Percentiles rank a stretch among this genome's conserved stretches.
phyloP scores from a whole-genome alignment of 2,329 filamentous ascomycete species.

The Xylariaceae sp. region DNA sequence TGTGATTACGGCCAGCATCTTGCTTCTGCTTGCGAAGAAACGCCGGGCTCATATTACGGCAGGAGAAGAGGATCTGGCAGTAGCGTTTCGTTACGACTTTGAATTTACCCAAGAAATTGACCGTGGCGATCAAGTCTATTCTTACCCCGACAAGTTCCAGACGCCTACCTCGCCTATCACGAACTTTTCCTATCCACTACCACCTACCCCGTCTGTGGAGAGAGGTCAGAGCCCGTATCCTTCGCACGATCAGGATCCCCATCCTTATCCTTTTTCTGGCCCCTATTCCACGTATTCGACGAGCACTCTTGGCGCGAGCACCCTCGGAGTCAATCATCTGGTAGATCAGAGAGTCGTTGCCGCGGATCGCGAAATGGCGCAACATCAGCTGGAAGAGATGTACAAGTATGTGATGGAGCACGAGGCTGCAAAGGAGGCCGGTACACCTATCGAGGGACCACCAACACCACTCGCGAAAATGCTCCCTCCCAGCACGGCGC shows the following conservation, averaged over 20 bases:
- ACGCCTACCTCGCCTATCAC: conserved; percentile 36
- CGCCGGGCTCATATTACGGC: conserved; percentile 46
- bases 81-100: conserved; percentile 24
- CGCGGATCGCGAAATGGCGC: conserved; percentile 66
- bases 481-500: conserved; percentile 11
- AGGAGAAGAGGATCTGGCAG: conserved; percentile 47
- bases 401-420: conserved; percentile 92
- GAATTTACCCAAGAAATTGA: conserved; percentile 21
- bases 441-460: conserved; percentile 43
- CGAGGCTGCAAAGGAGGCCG: conserved; percentile 61
- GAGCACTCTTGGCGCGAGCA: conserved; percentile 50
- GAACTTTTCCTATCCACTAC: conserved; percentile 49
- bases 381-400: conserved; percentile 80
- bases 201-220: conserved; percentile 23
- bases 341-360: conserved; percentile 75
- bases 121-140: conserved; percentile 18
- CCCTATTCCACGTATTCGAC: conserved; percentile 43
- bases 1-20: conserved; percentile 62
- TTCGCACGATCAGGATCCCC: conserved; percentile 24
- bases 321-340: conserved; percentile 58
- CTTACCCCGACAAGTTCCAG: conserved; percentile 26
- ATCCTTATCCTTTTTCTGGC: conserved; percentile 43
- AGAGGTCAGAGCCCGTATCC: conserved; percentile 38
- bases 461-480: conserved; percentile 34
- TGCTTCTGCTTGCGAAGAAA: conserved; percentile 55